Conservation (phyloP, 257 asterid species). For the Plantago major region DNA sequence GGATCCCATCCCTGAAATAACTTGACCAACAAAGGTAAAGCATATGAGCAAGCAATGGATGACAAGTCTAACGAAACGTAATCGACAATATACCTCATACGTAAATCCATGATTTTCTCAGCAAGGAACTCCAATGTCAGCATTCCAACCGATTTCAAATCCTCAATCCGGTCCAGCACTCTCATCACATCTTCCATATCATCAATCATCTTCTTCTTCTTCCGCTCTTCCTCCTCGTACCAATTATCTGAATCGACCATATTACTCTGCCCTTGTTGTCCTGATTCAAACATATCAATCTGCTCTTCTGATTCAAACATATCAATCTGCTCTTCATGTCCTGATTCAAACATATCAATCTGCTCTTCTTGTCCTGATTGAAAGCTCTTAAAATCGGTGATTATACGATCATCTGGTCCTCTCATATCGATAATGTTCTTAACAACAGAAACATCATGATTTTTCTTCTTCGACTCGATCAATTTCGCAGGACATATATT, state of each 20-base stretch:
- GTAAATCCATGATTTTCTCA: conserved; percentile 52
- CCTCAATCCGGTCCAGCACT: conserved; percentile 32
- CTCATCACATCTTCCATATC: conserved; percentile 45
- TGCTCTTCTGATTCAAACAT: conserved; percentile 14
- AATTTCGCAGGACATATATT: too few relatives aligned
- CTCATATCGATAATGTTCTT: conserved; percentile 90
- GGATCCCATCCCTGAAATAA: conserved; percentile 93
- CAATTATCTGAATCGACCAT: conserved; percentile 17
- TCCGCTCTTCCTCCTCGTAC: conserved; percentile 46
- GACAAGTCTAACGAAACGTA: conserved; percentile 65
- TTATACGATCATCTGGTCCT: conserved; percentile 83
- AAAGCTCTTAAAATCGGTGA: conserved; percentile 72
- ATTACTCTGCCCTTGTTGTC: background rate
- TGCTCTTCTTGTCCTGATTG: conserved; percentile 18
- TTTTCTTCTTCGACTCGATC: background rate
- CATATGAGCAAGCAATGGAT: conserved; percentile 71
- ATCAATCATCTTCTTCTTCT: conserved; percentile 40
- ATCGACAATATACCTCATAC: conserved; percentile 45
- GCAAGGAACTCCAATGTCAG: conserved; percentile 69
- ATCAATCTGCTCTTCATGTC: conserved; percentile 12
- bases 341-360: conserved; percentile 13
- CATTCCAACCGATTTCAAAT: conserved; percentile 14
- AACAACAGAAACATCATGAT: conserved; percentile 22
- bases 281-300: too few relatives aligned
- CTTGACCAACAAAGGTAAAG: conserved; percentile 69